These are phyloP conservation scores for Colletotrichum gloeosporioides DNA, from an alignment of 2,329 filamentous ascomycete species.

Conservation along the genomic window DNA sequence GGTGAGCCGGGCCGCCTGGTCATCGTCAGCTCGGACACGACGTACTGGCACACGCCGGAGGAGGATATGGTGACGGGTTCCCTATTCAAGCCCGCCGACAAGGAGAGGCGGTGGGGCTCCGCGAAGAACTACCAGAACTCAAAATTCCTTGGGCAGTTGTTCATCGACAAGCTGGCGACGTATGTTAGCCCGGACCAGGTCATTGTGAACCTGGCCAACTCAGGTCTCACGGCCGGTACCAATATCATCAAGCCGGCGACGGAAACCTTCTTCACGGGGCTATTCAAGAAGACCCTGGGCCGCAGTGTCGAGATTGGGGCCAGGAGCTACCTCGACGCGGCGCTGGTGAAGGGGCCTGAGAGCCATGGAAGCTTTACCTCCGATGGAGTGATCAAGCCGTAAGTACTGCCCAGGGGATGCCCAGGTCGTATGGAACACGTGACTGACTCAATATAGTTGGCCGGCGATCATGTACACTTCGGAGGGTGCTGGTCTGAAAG, in stretches of 20 bases:
- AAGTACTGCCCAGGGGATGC: slow-evolving; percentile 27
- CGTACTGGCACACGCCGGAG: slow-evolving; percentile 24
- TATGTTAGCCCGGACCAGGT: slow-evolving; percentile 44
- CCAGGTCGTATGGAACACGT: background rate
- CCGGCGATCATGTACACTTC: slow-evolving; percentile 17
- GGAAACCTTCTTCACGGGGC: slow-evolving; percentile 18
- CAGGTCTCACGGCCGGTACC: slow-evolving; percentile 49
- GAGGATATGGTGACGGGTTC: slow-evolving; percentile 26
- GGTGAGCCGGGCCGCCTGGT: slow-evolving; percentile 30
- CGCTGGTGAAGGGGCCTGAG: slow-evolving; percentile 48
- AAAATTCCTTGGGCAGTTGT: slow-evolving; percentile 40
- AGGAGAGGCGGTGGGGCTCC: slow-evolving; percentile 26
- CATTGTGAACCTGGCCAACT: slow-evolving; percentile 52
- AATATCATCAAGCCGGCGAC: slow-evolving; percentile 35
- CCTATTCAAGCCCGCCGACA: slow-evolving; percentile 34
- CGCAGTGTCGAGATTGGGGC: slow-evolving; percentile 43
- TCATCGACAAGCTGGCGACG: slow-evolving; percentile 39
- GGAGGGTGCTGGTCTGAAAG: background rate
- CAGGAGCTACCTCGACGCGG: slow-evolving; percentile 50
- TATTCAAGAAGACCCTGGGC: slow-evolving; percentile 28
- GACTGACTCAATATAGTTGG: background rate
- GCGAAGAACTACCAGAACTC: slow-evolving; percentile 28
- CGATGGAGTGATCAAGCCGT: slow-evolving; percentile 50
- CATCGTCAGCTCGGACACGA: slow-evolving; percentile 34
- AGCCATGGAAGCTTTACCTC: slow-evolving; percentile 54